A percentile compares a stretch with the other conserved stretches of the same genome.
phyloP scores from a whole-genome alignment of 352 stramenopile genomes.

The Phytophthora uliginosa region DNA sequence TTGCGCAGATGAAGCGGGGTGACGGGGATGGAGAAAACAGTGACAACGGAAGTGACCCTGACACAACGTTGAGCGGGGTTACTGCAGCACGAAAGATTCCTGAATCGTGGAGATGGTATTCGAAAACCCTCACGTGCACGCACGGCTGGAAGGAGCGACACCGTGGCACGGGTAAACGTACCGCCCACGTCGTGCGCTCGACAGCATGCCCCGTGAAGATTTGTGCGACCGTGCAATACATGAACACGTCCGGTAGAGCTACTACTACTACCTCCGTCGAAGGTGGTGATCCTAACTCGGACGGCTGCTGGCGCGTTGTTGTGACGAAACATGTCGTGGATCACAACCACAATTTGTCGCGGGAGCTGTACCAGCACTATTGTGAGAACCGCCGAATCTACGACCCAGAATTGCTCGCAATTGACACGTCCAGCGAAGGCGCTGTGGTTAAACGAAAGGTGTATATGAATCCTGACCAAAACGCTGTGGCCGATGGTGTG shows the following conservation, averaged over 20 bases:
- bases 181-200: conserved; percentile 68
- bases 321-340: conserved; percentile 82
- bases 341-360: conserved; percentile 87
- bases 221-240: conserved; percentile 79
- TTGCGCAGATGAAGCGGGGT: conserved; percentile 53
- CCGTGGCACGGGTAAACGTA: conserved; percentile 72
- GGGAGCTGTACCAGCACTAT: conserved; percentile 79
- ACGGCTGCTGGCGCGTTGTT: conserved; percentile 68
- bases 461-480: conserved; percentile 5
- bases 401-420: conserved; percentile 72
- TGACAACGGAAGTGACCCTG: conserved; percentile 30
- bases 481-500: not conserved
- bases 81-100: conserved; percentile 55
- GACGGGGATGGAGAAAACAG: conserved; percentile 37
- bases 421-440: conserved; percentile 53
- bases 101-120: conserved; percentile 83
- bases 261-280: not conserved
- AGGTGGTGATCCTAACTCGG: not conserved
- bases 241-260: conserved; percentile 25
- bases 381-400: conserved; percentile 86
- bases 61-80: conserved; percentile 13
- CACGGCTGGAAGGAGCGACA: conserved; percentile 87
- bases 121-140: conserved; percentile 82
- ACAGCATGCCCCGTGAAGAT: conserved; percentile 82
- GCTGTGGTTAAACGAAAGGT: conserved; percentile 37